Conservation (phyloP, 2,329 filamentous ascomycete species). For the Colletotrichum tropicicola region DNA sequence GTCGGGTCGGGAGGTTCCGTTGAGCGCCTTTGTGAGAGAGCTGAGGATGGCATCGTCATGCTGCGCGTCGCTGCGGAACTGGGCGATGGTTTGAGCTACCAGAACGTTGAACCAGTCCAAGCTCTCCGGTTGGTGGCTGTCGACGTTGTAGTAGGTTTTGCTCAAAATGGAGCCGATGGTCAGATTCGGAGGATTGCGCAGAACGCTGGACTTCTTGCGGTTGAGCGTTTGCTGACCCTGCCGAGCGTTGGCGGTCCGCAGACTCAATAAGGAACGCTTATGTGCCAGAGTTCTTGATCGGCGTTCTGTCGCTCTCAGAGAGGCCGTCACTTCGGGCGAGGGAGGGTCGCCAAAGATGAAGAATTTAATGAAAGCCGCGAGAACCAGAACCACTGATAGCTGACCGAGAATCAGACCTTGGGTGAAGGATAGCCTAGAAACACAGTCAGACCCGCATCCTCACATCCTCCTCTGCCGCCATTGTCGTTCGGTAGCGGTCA, state of each 20-base stretch:
- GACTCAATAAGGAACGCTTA: constrained; percentile 75
- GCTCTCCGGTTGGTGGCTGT: constrained; percentile 95
- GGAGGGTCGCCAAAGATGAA: constrained; percentile 98
- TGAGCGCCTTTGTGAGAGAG: constrained; percentile 85
- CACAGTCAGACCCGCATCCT: constrained; percentile 8
- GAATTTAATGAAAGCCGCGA: constrained; percentile 98
- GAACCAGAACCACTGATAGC: constrained; percentile 87
- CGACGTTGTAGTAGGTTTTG: constrained; percentile 97
- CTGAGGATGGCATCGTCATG: constrained; percentile 90
- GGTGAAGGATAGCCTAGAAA: constrained; percentile 81
- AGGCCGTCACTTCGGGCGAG: constrained; percentile 81
- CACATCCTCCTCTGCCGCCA: neutral
- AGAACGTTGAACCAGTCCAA: constrained; percentile 99
- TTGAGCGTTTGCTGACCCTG: constrained; percentile 56
- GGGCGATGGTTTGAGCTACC: constrained; percentile 94
- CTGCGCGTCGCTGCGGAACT: constrained; percentile 91
- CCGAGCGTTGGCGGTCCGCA: constrained; percentile 56
- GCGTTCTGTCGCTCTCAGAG: constrained; percentile 78
- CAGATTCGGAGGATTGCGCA: constrained; percentile 76
- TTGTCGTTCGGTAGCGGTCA: neutral
- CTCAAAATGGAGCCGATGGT: constrained; percentile 94
- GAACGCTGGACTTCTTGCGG: constrained; percentile 75
- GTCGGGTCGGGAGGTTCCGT: constrained; percentile 85
- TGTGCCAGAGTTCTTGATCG: constrained; percentile 79
- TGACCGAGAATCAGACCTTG: constrained; percentile 94